These are phyloP conservation scores for Hygrocybe coccinea DNA, from an alignment of 768 basidiomycete species.

Conservation along the genomic window DNA sequence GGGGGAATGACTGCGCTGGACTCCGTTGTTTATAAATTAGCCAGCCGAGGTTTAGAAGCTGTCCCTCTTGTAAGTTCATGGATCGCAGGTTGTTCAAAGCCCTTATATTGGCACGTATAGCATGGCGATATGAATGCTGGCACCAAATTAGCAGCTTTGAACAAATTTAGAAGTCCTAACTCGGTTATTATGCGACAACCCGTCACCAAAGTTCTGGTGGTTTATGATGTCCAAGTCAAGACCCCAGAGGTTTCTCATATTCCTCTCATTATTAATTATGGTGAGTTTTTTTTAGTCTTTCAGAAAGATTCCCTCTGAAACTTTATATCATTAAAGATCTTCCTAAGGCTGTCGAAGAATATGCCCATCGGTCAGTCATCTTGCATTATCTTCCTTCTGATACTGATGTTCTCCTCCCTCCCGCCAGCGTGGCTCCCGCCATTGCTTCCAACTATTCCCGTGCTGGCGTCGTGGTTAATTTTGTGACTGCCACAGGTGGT, in stretches of 20 bases:
- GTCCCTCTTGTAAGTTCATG: slow-evolving; percentile 69
- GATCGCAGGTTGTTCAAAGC: not conserved
- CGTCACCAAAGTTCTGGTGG: slow-evolving; percentile 72
- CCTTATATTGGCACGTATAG: slow-evolving; percentile 37
- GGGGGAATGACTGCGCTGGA: slow-evolving; percentile 85
- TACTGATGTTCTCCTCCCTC: slow-evolving; percentile 9
- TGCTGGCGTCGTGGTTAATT: slow-evolving; percentile 91
- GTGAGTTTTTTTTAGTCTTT: slow-evolving; percentile 38
- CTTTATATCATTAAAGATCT: slow-evolving; percentile 49
- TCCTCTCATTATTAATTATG: slow-evolving; percentile 93
- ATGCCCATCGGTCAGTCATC: slow-evolving; percentile 75
- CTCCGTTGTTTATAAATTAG: slow-evolving; percentile 85
- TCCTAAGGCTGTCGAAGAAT: slow-evolving; percentile 94
- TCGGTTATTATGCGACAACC: slow-evolving; percentile 61
- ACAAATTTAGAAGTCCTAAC: slow-evolving; percentile 69
- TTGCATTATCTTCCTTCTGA: slow-evolving; percentile 1
- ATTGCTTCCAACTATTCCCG: slow-evolving; percentile 81
- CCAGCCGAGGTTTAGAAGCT: slow-evolving; percentile 79
- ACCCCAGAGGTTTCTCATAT: slow-evolving; percentile 84
- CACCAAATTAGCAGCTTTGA: slow-evolving; percentile 74
- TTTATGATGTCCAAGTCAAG: slow-evolving; percentile 93
- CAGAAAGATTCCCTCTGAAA: slow-evolving; percentile 8
- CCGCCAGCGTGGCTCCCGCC: slow-evolving; percentile 72
- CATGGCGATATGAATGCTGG: slow-evolving; percentile 90
- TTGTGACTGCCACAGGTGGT: slow-evolving; percentile 94